Evolutionary conservation across 129 eudicot genomes (phyloP).

Genomic region (Tagetes erecta): DNA sequence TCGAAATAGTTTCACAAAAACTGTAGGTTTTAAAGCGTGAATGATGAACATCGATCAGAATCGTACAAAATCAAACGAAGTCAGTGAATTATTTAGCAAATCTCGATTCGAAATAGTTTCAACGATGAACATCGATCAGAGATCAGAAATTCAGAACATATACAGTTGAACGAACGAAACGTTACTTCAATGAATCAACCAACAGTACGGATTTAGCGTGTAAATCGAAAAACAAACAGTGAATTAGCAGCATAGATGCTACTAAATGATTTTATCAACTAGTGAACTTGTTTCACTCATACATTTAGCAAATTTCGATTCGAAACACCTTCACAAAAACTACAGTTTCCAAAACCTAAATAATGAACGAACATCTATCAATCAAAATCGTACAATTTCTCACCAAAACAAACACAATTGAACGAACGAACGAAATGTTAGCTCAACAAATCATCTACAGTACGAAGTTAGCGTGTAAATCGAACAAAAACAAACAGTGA

Average conservation of each 20-base stretch:
- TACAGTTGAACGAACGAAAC: not conserved
- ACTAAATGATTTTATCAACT: not conserved
- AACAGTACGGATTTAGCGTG: slow-evolving; percentile 9
- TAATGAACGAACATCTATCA: not conserved
- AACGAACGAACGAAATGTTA: not conserved
- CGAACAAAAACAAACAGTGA: not conserved
- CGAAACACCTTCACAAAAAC: not conserved
- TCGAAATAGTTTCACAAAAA: not conserved
- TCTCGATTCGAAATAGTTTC: not conserved
- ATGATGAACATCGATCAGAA: not conserved
- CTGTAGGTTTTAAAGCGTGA: not conserved
- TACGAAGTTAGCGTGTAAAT: slow-evolving; percentile 8
- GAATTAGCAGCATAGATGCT: not conserved
- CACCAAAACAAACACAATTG: not conserved
- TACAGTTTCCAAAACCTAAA: not conserved
- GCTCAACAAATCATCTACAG: not conserved
- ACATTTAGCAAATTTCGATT: not conserved
- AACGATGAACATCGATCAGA: too few relatives aligned
- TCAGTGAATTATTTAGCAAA: not conserved
- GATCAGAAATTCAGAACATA: not conserved
- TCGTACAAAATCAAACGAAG: not conserved
- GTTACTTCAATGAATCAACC: not conserved
- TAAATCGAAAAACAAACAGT: not conserved
- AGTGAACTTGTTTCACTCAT: not conserved
- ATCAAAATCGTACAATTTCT: not conserved